Percentiles rank a stretch among this genome's conserved stretches.
phyloP scores from a whole-genome alignment of 768 basidiomycete genomes.

The Suillus subluteus region DNA sequence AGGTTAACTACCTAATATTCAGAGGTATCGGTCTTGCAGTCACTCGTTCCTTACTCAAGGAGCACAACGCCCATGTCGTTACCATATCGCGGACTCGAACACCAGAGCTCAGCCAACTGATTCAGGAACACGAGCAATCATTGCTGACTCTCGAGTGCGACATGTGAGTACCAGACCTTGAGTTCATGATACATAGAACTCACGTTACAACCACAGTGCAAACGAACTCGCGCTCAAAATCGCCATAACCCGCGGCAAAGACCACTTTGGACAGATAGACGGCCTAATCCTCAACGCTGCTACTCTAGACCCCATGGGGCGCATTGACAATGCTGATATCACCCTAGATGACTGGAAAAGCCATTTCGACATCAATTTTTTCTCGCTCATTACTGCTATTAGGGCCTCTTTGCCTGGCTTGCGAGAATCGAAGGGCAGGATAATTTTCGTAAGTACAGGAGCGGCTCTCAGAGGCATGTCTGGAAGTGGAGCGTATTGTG shows the following conservation, averaged over 20 bases:
- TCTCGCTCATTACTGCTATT: conserved; percentile 76
- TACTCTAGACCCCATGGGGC: conserved; percentile 68
- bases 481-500: conserved; percentile 83
- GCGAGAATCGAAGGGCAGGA: conserved; percentile 65
- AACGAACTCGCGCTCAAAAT: conserved; percentile 60
- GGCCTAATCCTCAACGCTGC: conserved; percentile 88
- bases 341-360: conserved; percentile 64
- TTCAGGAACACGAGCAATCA: conserved; percentile 36
- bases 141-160: conserved; percentile 71
- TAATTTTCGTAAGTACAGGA: conserved; percentile 88
- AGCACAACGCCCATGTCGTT: conserved; percentile 69
- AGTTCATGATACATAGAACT: neutral
- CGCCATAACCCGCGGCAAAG: conserved; percentile 54
- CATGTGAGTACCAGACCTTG: conserved; percentile 56
- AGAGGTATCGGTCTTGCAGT: conserved; percentile 84
- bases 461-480: conserved; percentile 67
- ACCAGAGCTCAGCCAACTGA: conserved; percentile 62
- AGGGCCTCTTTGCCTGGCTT: conserved; percentile 71
- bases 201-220: conserved; percentile 46
- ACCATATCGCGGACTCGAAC: conserved; percentile 74
- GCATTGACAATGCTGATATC: conserved; percentile 52
- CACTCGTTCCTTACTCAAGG: conserved; percentile 62
- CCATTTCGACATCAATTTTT: conserved; percentile 87
- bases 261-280: conserved; percentile 65
- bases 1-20: conserved; percentile 12